phyloP scores from a whole-genome alignment of 257 asterid genomes.

The Leptodermis oblonga region DNA sequence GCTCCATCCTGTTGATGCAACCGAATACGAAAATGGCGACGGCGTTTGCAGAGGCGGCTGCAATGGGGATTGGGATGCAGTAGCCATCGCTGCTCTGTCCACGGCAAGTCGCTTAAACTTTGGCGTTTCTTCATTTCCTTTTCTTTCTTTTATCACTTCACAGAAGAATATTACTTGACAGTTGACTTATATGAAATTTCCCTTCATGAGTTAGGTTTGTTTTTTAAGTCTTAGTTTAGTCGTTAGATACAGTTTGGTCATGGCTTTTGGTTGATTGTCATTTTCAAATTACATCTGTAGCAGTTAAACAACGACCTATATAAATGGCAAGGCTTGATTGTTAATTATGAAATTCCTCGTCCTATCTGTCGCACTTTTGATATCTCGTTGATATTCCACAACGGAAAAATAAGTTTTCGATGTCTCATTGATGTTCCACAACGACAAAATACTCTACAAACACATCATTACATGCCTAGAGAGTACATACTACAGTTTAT shows the following conservation, averaged over 20 bases:
- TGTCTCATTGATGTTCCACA: no score
- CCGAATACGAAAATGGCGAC: slow-evolving; percentile 45
- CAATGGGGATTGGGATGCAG: slow-evolving; percentile 29
- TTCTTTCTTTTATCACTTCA: neutral
- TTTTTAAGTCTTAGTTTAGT: no score
- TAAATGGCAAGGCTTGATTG: no score
- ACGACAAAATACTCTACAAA: no score
- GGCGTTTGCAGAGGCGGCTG: slow-evolving; percentile 48
- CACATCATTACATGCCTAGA: no score
- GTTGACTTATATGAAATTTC: neutral
- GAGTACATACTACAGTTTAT: no score
- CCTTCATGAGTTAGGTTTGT: slow-evolving; percentile 2
- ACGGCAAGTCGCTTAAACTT: no score
- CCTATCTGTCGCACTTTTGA: no score
- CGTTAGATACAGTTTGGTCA: neutral
- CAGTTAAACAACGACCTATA: slow-evolving; percentile 1
- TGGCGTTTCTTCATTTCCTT: neutral
- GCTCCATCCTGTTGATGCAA: slow-evolving; percentile 43
- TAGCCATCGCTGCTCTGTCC: slow-evolving; percentile 22
- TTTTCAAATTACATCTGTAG: neutral
- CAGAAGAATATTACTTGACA: neutral
- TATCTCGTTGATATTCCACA: no score
- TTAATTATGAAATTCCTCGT: no score
- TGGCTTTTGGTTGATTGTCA: neutral
- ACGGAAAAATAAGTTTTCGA: no score